phyloP scores from a whole-genome alignment of 2,329 filamentous ascomycete genomes.

The Aspergillus sojae region DNA sequence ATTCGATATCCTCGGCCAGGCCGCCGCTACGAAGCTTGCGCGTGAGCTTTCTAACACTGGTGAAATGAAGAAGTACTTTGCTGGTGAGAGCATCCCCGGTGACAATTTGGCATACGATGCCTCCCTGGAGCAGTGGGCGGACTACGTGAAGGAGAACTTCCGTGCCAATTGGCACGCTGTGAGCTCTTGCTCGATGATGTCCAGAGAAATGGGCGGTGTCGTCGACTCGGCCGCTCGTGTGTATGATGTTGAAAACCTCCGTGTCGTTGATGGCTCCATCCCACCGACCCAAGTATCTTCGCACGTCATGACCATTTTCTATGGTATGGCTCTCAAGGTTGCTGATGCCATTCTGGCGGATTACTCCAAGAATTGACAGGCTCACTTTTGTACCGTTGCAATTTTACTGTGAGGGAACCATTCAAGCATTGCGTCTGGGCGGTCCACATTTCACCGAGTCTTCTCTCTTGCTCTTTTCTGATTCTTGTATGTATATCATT shows the following conservation, averaged over 20 bases:
- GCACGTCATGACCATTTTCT: slow-evolving; percentile 35
- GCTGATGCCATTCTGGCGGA: slow-evolving; percentile 20
- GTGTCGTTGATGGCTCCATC: slow-evolving; percentile 42
- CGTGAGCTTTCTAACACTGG: slow-evolving; percentile 24
- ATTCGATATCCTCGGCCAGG: slow-evolving; percentile 31
- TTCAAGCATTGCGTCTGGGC: not conserved
- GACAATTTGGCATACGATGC: slow-evolving; percentile 19
- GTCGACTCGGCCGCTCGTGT: slow-evolving; percentile 33
- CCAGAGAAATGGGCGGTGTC: slow-evolving; percentile 34
- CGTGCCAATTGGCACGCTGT: slow-evolving; percentile 34
- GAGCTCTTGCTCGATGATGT: slow-evolving; percentile 38
- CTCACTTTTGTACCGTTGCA: no score
- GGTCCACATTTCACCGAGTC: not conserved
- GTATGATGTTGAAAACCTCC: slow-evolving; percentile 35
- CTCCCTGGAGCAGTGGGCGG: slow-evolving; percentile 24
- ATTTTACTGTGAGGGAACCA: not conserved
- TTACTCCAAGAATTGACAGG: slow-evolving; percentile 4
- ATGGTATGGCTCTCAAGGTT: slow-evolving; percentile 33
- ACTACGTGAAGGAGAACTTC: slow-evolving; percentile 29
- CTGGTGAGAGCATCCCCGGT: slow-evolving; percentile 22
- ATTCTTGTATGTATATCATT: not conserved
- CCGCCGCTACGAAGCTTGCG: slow-evolving; percentile 29
- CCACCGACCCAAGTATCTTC: slow-evolving; percentile 36
- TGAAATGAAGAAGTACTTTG: slow-evolving; percentile 23
- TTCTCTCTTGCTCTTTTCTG: not conserved